Base-by-base conservation (phyloP, 2,329 filamentous ascomycete species). In the Ophiostoma triangulosporum region DNA sequence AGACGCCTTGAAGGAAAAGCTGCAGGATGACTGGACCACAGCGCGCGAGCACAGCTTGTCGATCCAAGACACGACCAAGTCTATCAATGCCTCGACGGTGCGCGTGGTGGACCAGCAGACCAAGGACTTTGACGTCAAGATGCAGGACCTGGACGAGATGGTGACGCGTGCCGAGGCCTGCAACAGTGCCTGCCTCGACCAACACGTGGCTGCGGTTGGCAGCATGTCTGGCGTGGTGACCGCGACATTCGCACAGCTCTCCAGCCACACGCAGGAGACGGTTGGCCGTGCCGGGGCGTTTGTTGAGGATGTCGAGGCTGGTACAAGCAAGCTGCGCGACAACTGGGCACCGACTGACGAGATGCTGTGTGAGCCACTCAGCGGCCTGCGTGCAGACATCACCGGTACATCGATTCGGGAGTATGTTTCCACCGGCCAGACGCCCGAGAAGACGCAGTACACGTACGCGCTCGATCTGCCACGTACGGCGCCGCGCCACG, bases 61-160 rank as follows among this genome's bases (percentile, higher is more conserved):
- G 6, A 91, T 98, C 61, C 87, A 91, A 60, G 76, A 78, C 7
- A 86, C 86, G 0, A 90, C 91, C 0, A 85, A 86, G 61, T 87
- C 87, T 2, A 89, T 97, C 1, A 90, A 98, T 60, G 84, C 86
- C 32, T 86, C 95, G 68, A 96, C 91, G 0, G 81, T 95, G 29
- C 83, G 84, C 6, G 91, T 94, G 55, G 90, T 97, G 12, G 86
- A 91, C 62, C 83, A 86, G 54, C 93, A 98, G 69, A 86, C 94
- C 70, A 77, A 79, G 54, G 87, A 95, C 60, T 84, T 98, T 64
- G 84, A 86, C 57, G 77, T 75, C n/a, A 88, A 97, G 67, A 90
- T 98, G 78, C 80, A 83, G 54, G 86, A 88, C 1, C 76, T 98
- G 7, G 91, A 97, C 62, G 87, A 91, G 59, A 95, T 96, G 61